Evolutionary conservation across 108 stramenopile genomes (phyloP).

Genomic region (Fistulifera solaris): DNA sequence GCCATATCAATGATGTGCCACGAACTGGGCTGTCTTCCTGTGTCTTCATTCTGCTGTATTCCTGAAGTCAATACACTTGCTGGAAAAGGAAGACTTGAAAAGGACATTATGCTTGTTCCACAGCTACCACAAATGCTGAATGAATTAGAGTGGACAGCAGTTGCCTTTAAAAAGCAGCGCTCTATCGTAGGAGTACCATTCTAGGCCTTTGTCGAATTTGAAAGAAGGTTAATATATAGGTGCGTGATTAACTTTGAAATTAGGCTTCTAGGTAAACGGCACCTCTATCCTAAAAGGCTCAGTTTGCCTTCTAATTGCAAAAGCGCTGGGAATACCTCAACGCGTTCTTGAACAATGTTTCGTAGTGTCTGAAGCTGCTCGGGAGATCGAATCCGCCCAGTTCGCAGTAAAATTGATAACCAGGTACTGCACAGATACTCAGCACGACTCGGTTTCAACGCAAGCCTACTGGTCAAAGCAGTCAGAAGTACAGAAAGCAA

Average conservation of each 20-base stretch:
- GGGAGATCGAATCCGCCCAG: slow-evolving; percentile 17
- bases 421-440: slow-evolving; percentile 26
- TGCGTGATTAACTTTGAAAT: no score
- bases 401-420: slow-evolving; percentile 27
- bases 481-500: slow-evolving; percentile 20
- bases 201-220: no score
- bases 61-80: slow-evolving; percentile 50
- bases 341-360: slow-evolving; percentile 40
- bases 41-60: slow-evolving; percentile 61
- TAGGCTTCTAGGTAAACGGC: no score
- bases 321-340: slow-evolving; percentile 45
- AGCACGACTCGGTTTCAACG: slow-evolving; percentile 33
- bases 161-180: slow-evolving; percentile 41
- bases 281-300: no score
- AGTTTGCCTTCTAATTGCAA: slow-evolving; percentile 47
- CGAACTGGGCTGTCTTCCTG: slow-evolving; percentile 71
- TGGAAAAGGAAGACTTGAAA: slow-evolving; percentile 31
- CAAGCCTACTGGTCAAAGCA: slow-evolving; percentile 38
- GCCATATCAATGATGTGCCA: slow-evolving; percentile 43
- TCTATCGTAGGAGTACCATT: slow-evolving; percentile 13
- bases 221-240: no score
- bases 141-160: slow-evolving; percentile 78
- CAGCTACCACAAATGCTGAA: slow-evolving; percentile 40
- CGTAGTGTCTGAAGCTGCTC: slow-evolving; percentile 28
- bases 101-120: slow-evolving; percentile 23